Conservation (phyloP, 2,329 filamentous ascomycete genomes). For the Pseudogymnoascus sp. region DNA sequence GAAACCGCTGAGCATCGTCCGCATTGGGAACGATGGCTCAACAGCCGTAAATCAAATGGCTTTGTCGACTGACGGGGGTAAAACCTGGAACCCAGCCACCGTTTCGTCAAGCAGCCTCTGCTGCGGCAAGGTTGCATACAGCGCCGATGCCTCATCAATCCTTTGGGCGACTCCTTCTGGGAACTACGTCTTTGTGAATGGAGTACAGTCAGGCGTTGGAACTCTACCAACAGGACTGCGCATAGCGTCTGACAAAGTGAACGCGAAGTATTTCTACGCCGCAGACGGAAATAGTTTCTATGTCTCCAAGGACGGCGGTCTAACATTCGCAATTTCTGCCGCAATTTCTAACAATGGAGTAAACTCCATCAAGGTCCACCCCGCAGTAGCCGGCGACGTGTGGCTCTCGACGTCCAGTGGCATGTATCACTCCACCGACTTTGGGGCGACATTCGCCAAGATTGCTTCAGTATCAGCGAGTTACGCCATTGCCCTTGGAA, state of each 20-base stretch:
- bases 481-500: conserved; percentile 20
- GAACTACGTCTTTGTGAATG: conserved; percentile 29
- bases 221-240: conserved; percentile 2
- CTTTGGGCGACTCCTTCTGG: conserved; percentile 37
- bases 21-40: conserved; percentile 36
- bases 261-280: conserved; percentile 37
- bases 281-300: conserved; percentile 31
- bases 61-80: conserved; percentile 41
- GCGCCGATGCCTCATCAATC: conserved; percentile 41
- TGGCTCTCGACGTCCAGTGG: conserved; percentile 47
- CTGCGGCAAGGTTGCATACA: conserved; percentile 39
- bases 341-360: conserved; percentile 36
- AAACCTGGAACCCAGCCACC: conserved; percentile 39
- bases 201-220: neutral
- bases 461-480: conserved; percentile 15
- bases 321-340: conserved; percentile 35
- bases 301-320: conserved; percentile 40
- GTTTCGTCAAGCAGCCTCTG: conserved; percentile 33
- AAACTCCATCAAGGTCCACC: conserved; percentile 48
- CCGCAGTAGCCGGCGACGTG: conserved; percentile 49
- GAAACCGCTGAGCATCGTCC: conserved; percentile 36
- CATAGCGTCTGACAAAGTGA: conserved; percentile 46
- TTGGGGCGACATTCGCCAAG: conserved; percentile 33
- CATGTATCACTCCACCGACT: conserved; percentile 45
- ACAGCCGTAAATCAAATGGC: conserved; percentile 34